Base-by-base conservation (phyloP, 352 stramenopile genomes). In the Phytophthora vignae region DNA sequence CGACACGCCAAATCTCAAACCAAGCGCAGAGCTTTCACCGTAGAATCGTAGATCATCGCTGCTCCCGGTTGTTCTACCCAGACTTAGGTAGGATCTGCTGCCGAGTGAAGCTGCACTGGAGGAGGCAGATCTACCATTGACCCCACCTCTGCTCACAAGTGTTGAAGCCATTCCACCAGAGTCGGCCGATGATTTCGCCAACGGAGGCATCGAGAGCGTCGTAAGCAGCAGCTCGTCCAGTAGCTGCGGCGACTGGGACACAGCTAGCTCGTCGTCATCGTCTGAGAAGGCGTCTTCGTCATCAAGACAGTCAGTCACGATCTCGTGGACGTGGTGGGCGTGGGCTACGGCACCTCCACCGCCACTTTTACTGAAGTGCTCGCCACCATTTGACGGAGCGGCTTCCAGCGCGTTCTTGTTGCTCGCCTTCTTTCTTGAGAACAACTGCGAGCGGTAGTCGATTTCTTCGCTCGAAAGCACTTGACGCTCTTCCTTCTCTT, bases 201-300 rank as follows among this genome's bases (percentile, higher is more conserved):
- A 55, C 17, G 84, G 84, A 0, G 86, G 86, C 81, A 93, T 85
- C 6, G 85, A 91, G 29, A 95, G 55, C 5, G 85, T 95, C n/a
- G 84, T 92, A 1, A 95, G 56, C 29, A 95, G 64, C 27, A 93
- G 49, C 60, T 95, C 87, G 15, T 95, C 87, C 0, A 95, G 76
- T 5, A 90, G 54, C 42, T 93, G 84, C 9, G 84, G 76, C 0
- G 87, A 95, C 55, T 93, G 83, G 0, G 76, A 77, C 2, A 93
- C 81, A 7, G 85, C 81, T 14, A 82, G 60, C n/a, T 94, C 85
- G 15, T 90, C 83, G 25, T 91, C 85, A 15, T 90, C 78, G 48
- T 82, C 83, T 0, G 75, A 88, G 1, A 90, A 67, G 12, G 82
- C 71, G 2, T 87, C 80, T 8, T 77, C 71, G 9, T 83, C 75